These are phyloP conservation scores for Paratinospora sagittata DNA, from an alignment of 164 flowering plant species.

Conservation along the genomic window DNA sequence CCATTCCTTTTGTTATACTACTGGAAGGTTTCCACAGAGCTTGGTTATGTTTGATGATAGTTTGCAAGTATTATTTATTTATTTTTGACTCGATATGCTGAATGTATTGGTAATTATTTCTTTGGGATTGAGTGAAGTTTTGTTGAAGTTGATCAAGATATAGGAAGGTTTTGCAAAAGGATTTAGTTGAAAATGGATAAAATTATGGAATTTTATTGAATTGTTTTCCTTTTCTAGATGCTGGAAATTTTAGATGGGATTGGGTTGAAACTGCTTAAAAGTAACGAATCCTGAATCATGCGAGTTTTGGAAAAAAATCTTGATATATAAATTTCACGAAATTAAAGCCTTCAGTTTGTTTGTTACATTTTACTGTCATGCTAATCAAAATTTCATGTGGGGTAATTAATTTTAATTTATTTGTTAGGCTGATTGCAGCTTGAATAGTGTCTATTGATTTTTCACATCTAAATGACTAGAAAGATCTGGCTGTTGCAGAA, in stretches of 20 bases:
- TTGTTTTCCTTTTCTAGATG: background rate
- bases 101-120: background rate
- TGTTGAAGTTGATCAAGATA: background rate
- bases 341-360: background rate
- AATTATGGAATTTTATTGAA: background rate
- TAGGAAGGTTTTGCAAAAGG: background rate
- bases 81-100: background rate
- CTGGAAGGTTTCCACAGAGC: background rate
- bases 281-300: background rate
- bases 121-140: background rate
- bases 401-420: background rate
- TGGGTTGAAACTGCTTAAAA: background rate
- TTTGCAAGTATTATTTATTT: background rate
- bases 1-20: background rate
- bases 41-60: background rate
- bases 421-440: background rate
- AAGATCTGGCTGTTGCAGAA: constrained; percentile 39
- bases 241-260: background rate
- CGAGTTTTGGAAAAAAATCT: background rate
- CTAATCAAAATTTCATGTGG: background rate
- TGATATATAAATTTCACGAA: background rate
- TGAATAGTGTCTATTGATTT: background rate
- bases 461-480: constrained; percentile 9
- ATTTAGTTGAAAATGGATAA: background rate
- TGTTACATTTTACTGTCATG: background rate